phyloP scores from a whole-genome alignment of 768 basidiomycete genomes.

The Boletus rubescentipes region DNA sequence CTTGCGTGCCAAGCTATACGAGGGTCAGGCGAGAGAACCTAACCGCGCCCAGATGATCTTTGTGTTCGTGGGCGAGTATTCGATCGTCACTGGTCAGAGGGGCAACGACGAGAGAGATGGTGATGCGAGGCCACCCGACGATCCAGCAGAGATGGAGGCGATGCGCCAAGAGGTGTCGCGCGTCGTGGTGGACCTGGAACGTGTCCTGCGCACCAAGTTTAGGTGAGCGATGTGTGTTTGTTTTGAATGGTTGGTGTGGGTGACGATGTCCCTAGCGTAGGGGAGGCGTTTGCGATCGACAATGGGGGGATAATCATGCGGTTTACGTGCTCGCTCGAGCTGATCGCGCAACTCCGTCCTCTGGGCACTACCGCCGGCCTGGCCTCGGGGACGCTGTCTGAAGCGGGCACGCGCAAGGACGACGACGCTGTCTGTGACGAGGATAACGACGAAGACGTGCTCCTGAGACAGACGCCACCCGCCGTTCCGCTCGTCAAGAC shows the following conservation, averaged over 20 bases:
- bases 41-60: conserved; percentile 12
- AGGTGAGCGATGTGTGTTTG: conserved; percentile 13
- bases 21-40: background rate
- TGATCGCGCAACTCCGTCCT: conserved; percentile 20
- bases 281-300: conserved; percentile 22
- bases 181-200: conserved; percentile 16
- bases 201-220: conserved; percentile 12
- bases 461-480: no score
- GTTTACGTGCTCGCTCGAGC: conserved; percentile 25
- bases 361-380: background rate
- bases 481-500: conserved; percentile 31
- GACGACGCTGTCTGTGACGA: no score
- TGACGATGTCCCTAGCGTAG: conserved; percentile 8
- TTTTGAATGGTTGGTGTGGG: background rate
- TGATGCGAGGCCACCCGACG: background rate
- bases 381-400: background rate
- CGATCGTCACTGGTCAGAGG: conserved; percentile 17
- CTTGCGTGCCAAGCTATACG: conserved; percentile 15
- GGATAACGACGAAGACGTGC: no score
- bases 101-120: background rate
- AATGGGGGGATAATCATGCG: conserved; percentile 22
- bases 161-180: conserved; percentile 22
- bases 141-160: background rate
- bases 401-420: background rate
- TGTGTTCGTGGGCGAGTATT: conserved; percentile 28